Percentiles rank a stretch among this genome's conserved stretches.
These are phyloP conservation scores for Cryptosporidium parvum DNA, from an alignment of 169 alveolate genomes.

Conservation along the genomic window DNA sequence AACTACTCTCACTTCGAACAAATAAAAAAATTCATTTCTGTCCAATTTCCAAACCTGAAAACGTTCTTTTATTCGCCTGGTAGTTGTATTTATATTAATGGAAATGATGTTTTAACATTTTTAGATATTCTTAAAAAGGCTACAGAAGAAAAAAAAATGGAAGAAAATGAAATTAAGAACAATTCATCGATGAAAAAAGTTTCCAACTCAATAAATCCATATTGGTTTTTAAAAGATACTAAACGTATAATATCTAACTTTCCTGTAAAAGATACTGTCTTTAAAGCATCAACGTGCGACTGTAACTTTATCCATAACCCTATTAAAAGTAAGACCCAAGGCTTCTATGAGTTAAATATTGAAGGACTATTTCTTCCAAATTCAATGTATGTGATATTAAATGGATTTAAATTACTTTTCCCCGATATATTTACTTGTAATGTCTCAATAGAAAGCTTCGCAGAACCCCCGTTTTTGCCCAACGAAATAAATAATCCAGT, in stretches of 20 bases:
- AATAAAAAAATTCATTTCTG: conserved; percentile 26
- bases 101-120: conserved; percentile 57
- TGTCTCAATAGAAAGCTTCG: conserved; percentile 31
- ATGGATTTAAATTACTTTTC: conserved; percentile 44
- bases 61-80: conserved; percentile 49
- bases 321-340: background rate
- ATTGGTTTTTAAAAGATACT: conserved; percentile 60
- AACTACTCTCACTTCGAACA: conserved; percentile 43
- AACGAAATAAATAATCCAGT: background rate
- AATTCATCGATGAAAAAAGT: background rate
- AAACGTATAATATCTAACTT: conserved; percentile 45
- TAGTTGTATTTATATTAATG: conserved; percentile 52
- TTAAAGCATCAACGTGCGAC: conserved; percentile 60
- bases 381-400: conserved; percentile 37
- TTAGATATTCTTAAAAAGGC: conserved; percentile 37
- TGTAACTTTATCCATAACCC: conserved; percentile 52
- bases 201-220: conserved; percentile 23
- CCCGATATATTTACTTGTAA: conserved; percentile 20
- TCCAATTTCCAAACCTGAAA: conserved; percentile 30
- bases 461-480: conserved; percentile 69
- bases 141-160: conserved; percentile 11
- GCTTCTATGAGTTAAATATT: conserved; percentile 62
- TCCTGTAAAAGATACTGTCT: conserved; percentile 58
- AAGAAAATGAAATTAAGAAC: background rate
- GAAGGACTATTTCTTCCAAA: conserved; percentile 58